Evolutionary conservation across 2,329 filamentous ascomycete species (phyloP).

Genomic region (Trichoderma hamatum): DNA sequence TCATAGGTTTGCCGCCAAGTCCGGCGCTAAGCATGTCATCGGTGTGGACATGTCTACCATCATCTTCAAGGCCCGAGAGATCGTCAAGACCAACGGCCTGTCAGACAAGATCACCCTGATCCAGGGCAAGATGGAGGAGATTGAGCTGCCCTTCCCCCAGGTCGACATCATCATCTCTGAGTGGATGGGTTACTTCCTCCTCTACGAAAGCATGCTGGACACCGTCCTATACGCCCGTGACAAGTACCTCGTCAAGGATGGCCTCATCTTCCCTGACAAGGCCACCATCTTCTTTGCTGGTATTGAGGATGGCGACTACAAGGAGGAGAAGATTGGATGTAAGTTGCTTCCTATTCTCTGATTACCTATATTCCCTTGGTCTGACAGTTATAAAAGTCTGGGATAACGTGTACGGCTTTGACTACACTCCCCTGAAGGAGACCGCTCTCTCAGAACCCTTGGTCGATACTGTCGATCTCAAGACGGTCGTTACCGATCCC

Average conservation of each 20-base stretch:
- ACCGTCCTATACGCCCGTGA: conserved; percentile 96
- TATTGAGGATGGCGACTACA: conserved; percentile 99
- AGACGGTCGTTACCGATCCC: conserved; percentile 94
- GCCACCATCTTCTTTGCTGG: conserved; percentile 95
- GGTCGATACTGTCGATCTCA: conserved; percentile 96
- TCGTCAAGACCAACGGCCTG: conserved; percentile 89
- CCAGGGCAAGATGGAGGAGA: conserved; percentile 99
- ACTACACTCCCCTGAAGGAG: conserved; percentile 91
- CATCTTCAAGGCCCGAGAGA: conserved; percentile 97
- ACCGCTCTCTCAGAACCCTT: conserved; percentile 94
- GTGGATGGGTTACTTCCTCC: conserved; percentile 99
- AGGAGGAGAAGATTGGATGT: conserved; percentile 99
- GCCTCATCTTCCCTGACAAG: conserved; percentile 98
- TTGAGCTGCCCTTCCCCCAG: conserved; percentile 87
- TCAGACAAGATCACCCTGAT: conserved; percentile 94
- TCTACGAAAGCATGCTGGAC: conserved; percentile 99
- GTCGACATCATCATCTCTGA: conserved; percentile 99
- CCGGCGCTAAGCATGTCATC: conserved; percentile 97
- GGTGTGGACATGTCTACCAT: conserved; percentile 99
- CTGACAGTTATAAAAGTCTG: conserved; percentile 67
- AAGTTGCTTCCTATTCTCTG: conserved; percentile 43
- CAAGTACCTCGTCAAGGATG: conserved; percentile 82
- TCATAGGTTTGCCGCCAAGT: conserved; percentile 89
- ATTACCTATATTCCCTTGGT: background rate
- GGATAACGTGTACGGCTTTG: conserved; percentile 98